Evolutionary conservation across 164 flowering plant genomes (phyloP), one percentile per base, ranked within the genome.

Genomic region (Umbellularia californica): DNA sequence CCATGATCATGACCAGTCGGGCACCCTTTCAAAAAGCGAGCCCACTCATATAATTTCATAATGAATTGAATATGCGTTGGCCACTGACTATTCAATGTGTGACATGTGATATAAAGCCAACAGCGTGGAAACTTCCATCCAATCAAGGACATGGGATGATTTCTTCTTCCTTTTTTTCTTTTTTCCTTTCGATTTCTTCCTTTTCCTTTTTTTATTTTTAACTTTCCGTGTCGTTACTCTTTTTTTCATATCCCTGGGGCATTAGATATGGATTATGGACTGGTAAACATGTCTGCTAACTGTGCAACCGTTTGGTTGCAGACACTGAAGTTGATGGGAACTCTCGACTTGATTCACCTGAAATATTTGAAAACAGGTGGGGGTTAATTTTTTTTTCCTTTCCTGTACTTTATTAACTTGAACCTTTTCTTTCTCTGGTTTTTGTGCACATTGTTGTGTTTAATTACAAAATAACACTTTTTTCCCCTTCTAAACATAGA

Each of bases 331-430:
- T 52, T 41, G 47, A 86, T 64, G 88, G 78, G 74, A 86, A 84
- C 82, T 77, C 88, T 65, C 87, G 96, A 47, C 83, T 84, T 13
- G 94, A 95, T 80, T 12, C 76, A 50, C 93, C 97, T 22, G 88
- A 83, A 82, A 78, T 83, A 73, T 95, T 95, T 87, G 89, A 83
- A 60, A 92, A 92, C 70, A 89, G 89, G 97, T 95, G n/a, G 58
- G 72, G 67, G 15, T 14, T 77, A 25, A 63, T 20, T 63, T 62
- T 10, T 28, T 58, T 1, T 51, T 52, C 17, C 14, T 72, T 60
- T 60, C 52, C 67, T 30, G 19, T 15, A 23, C 69, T 15, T 19
- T 0, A 11, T 15, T 33, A 20, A 20, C 25, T 1, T 1, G 11
- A 41, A 41, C 47, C 47, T 41, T 41, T 41, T 5, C 47, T 41